These are phyloP conservation scores for Hemileccinum impolitum DNA, from an alignment of 768 basidiomycete species.

Conservation along the genomic window DNA sequence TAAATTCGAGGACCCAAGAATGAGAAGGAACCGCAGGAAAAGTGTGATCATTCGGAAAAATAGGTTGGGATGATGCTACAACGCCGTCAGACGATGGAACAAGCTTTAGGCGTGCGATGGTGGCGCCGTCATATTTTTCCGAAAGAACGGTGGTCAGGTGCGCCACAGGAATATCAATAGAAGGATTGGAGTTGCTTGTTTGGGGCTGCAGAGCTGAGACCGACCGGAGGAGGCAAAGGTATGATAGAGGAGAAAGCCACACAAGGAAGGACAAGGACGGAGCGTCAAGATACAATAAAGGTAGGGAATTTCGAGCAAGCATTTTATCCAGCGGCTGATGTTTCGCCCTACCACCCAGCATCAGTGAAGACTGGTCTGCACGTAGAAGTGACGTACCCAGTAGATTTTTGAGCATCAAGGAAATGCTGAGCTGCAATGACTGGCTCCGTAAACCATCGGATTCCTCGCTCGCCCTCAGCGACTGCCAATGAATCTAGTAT, in stretches of 20 bases:
- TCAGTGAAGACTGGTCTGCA: background rate
- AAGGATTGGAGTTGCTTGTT: constrained; percentile 15
- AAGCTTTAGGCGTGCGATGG: constrained; percentile 53
- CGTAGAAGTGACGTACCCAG: constrained; percentile 13
- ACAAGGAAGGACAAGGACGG: constrained; percentile 73
- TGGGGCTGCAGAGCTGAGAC: constrained; percentile 17
- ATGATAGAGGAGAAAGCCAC: constrained; percentile 65
- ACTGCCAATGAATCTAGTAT: constrained; percentile 64
- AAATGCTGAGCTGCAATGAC: constrained; percentile 18
- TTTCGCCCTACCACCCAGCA: constrained; percentile 34
- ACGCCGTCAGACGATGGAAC: constrained; percentile 23
- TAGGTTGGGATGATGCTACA: constrained; percentile 9
- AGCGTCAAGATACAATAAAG: constrained; percentile 65
- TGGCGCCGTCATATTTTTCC: constrained; percentile 43
- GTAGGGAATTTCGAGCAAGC: constrained; percentile 52
- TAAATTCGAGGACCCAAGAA: constrained; percentile 75
- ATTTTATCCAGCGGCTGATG: constrained; percentile 62
- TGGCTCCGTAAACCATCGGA: constrained; percentile 69
- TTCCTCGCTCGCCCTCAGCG: constrained; percentile 54
- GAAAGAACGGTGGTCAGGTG: constrained; percentile 47
- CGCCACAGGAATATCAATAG: constrained; percentile 47
- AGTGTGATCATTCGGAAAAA: constrained; percentile 20
- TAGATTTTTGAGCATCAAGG: constrained; percentile 14
- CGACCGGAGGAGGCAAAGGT: constrained; percentile 56
- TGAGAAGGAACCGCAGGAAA: constrained; percentile 27